Evolutionary conservation across 1,284 basidiomycete genomes (phyloP), one percentile per base, ranked within the genome.

Genomic region (Malassezia psittaci): DNA sequence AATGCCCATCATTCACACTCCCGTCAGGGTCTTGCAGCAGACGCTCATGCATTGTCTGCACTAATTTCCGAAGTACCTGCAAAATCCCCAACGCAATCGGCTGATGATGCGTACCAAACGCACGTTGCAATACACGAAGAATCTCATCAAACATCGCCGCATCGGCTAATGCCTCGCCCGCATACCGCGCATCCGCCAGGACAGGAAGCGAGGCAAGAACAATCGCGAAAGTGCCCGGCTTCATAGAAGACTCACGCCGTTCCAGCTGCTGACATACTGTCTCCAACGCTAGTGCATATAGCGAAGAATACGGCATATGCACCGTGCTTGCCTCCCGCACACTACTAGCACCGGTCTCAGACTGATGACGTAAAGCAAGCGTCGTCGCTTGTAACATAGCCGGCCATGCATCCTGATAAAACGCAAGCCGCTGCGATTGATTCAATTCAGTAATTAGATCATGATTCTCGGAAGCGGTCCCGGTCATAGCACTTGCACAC

Each of bases 231-330:
- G 61, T 56, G 42, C 46, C 42, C 38, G 79, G 65, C 36, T 70
- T 66, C 51, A 53, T n/a, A 12, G 21, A 79, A 78, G 75, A 76
- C 10, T 77, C 43, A 5, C 43, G 29, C 68, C 41, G 70, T 80
- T 76, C 24, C 82, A 78, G 54, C 85, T 81, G 1, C 82, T 81
- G 1, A 85, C 83, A 57, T 10, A 96, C 79, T 0, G 88, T 83
- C 74, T 98, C 93, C 63, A 88, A 96, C 0, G 93, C 85, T 18
- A 98, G 81, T 11, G 93, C 93, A 69, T 94, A 96, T 11, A 96
- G 75, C 13, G 89, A 81, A 42, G 59, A 19, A n/a, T 45, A 18
- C 56, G 48, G 13, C 50, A 35, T 54, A 7, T 33, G 21, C 1
- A 15, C 45, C 68, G 52, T 13, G 69, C 66, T 38, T 51, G 49